Base-by-base conservation (phyloP, 2,329 filamentous ascomycete species). In the Verticillium isaacii region DNA sequence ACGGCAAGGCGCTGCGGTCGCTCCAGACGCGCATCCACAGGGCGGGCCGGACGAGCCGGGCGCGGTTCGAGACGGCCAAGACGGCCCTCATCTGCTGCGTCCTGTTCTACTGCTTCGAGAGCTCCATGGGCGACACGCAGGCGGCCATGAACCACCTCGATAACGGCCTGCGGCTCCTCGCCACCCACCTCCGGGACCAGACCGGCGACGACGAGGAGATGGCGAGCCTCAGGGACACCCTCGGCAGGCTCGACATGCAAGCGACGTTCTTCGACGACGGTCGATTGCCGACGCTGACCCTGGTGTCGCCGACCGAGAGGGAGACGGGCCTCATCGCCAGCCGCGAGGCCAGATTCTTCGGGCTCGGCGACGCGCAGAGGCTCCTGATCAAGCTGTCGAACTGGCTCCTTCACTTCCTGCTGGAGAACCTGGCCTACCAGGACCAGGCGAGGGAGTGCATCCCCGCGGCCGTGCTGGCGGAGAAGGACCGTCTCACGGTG, bases 81-180 rank as follows among this genome's bases (percentile, higher is more conserved):
- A 45, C 55, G 19, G 58, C 62, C 12, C 60, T 65, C 6, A 61
- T 66, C 9, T 65, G 61, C 61, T 61, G 60, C 19, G 59, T 58
- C 32, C 36, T 66, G 2, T 65, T 66, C 50, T 63, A 63, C 60
- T 61, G 54, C 50, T 65, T 62, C 32, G 65, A 66, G 58, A 64
- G 56, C 52, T 58, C 59, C 14, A 23, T 62, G 19, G 65, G 65
- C 29, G 59, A 66, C 56, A 54, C 32, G n/a, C 50, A 58, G 3
- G 58, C 63, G 8, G 65, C 65, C 5, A 4, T 64, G 37, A 57
- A 61, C n/a, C 65, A 66, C 15, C 41, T 66, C 14, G 50, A 58
- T 3, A 61, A 56, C 15, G 63, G 61, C 2, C 41, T 64, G 34
- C 32, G 54, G n/a, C 41, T 63, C 5, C 8, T 61, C 58, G 55